These are phyloP conservation scores for Saccharum officinarum DNA, from an alignment of 176 grass and related monocot species.

Conservation along the genomic window DNA sequence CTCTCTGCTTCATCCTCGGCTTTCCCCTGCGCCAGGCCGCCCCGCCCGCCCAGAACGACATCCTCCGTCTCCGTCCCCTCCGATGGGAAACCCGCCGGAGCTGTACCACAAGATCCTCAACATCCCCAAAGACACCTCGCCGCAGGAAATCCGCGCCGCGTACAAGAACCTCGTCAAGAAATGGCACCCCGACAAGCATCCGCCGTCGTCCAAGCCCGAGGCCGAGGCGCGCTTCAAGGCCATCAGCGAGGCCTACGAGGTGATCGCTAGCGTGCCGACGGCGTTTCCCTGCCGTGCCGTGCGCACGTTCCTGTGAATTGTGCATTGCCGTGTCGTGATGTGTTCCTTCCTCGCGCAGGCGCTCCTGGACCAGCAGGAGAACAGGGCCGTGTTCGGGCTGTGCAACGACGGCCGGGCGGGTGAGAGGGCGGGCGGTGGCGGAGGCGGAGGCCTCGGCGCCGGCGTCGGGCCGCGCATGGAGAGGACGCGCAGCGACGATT, in stretches of 20 bases:
- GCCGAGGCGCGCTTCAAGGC: constrained; percentile 89
- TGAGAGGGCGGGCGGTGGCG: neutral
- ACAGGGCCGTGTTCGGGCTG: constrained; percentile 55
- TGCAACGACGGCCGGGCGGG: constrained; percentile 39
- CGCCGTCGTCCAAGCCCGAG: constrained; percentile 81
- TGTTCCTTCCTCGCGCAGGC: constrained; percentile 40
- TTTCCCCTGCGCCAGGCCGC: constrained; percentile 3
- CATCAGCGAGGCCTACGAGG: constrained; percentile 95
- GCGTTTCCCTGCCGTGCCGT: neutral
- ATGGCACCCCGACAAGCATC: constrained; percentile 99
- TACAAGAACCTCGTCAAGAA: constrained; percentile 80
- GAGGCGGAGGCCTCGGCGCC: neutral
- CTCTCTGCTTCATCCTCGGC: neutral
- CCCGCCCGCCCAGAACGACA: neutral
- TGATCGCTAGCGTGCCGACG: neutral
- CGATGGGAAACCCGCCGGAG: constrained; percentile 77
- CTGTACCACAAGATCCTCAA: constrained; percentile 79
- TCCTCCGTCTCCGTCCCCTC: neutral
- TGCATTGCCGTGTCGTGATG: neutral
- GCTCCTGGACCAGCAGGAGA: constrained; percentile 79
- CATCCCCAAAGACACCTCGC: constrained; percentile 61
- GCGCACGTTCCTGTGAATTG: neutral
- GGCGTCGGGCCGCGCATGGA: constrained; percentile 25
- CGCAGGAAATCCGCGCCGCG: constrained; percentile 78
- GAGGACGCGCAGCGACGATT: constrained; percentile 45